Evolutionary conservation across 768 basidiomycete species (phyloP), one percentile per base, ranked within the genome.

Genomic region (Saitozyma sp.): DNA sequence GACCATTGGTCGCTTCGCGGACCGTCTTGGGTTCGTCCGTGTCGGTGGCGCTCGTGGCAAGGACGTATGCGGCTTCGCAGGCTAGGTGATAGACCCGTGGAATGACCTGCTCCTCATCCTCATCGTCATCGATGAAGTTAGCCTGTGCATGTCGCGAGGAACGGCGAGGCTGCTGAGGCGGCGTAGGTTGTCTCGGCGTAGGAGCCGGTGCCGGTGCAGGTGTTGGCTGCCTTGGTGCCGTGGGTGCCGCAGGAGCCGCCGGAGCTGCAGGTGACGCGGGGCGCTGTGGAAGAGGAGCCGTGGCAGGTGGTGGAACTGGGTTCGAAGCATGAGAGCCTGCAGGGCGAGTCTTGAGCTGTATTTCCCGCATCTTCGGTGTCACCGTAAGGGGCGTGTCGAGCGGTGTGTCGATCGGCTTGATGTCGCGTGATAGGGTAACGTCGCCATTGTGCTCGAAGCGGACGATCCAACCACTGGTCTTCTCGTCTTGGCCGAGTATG

Each of bases 381-480:
- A 14, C 16, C 43, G 5, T n/a, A 5, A 46, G 11, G 7, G 9
- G 56, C 48, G 20, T 13, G 6, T 53, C 51, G 6, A n/a, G 3
- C 4, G 20, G 13, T 3, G 9, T 58, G 19, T 14, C 11, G 3
- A 13, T 40, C 2, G 46, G 6, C 48, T 48, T 38, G 58, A 55
- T 39, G 39, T 61, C 59, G 8, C 54, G 2, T 8, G 37, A 20
- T 1, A 52, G 16, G 2, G 20, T 37, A 8, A 42, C 3, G 8
- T 38, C 16, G 16, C 55, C 55, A 17, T 14, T 57, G 20, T 38
- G 9, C 40, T 62, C 61, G 56, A 20, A 56, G 14, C 61, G 54
- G 9, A 62, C 55, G 7, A 62, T 9, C 61, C 61, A 62, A 9
- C 61, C 61, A 43, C 55, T 56, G 14, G 40, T 7, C 9, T 56